These are phyloP conservation scores for Candida stauntonica DNA, from an alignment of 805 yeast genomes.

Conservation along the genomic window DNA sequence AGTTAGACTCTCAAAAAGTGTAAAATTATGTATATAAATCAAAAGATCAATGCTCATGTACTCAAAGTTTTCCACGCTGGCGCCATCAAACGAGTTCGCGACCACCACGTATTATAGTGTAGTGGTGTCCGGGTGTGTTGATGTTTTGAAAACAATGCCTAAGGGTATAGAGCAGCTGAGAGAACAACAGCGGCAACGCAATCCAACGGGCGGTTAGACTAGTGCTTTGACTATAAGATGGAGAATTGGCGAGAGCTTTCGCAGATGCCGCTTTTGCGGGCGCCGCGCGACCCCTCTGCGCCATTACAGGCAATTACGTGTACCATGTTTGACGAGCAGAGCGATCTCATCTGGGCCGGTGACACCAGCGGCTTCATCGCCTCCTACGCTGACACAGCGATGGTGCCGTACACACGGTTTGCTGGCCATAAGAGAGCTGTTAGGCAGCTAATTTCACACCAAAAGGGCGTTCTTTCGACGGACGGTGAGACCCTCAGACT, in stretches of 20 bases:
- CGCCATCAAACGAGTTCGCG: not conserved
- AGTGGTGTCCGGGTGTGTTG: not conserved
- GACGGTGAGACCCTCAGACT: slow-evolving; percentile 48
- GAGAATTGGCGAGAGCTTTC: slow-evolving; percentile 27
- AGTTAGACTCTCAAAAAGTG: not conserved
- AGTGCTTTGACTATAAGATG: slow-evolving; percentile 9
- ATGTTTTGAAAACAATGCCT: not conserved
- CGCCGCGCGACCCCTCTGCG: slow-evolving; percentile 17
- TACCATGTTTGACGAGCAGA: slow-evolving; percentile 59
- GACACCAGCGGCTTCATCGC: slow-evolving; percentile 47
- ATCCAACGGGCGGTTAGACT: no score
- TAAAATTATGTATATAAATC: no score
- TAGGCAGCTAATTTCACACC: slow-evolving; percentile 48
- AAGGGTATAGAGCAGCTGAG: not conserved
- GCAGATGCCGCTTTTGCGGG: slow-evolving; percentile 21
- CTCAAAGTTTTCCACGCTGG: slow-evolving; percentile 7
- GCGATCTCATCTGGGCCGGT: slow-evolving; percentile 84
- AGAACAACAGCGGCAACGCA: not conserved
- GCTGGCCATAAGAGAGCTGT: slow-evolving; percentile 48
- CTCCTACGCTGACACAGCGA: slow-evolving; percentile 41
- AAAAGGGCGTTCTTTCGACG: slow-evolving; percentile 54
- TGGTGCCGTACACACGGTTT: slow-evolving; percentile 55
- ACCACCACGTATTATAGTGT: not conserved
- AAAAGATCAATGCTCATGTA: not conserved
- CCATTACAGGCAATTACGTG: slow-evolving; percentile 16